Evolutionary conservation across 2,329 filamentous ascomycete species (phyloP).

Genomic region (Teratosphaeria nubilosa): DNA sequence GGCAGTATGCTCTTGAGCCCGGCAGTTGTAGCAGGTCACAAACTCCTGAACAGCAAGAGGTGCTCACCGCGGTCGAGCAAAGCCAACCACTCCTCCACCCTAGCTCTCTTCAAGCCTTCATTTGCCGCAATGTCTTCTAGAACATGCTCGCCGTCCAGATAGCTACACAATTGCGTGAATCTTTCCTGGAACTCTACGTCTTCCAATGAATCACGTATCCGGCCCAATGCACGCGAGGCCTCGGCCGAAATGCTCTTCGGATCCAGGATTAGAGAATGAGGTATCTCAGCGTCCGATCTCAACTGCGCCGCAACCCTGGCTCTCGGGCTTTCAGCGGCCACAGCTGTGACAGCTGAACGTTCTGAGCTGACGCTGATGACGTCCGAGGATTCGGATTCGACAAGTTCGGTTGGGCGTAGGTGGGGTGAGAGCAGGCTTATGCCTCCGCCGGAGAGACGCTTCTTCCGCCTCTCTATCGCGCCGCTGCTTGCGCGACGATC

Average conservation of each 20-base stretch:
- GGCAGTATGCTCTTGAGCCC: neutral
- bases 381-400: constrained; percentile 9
- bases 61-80: constrained; percentile 59
- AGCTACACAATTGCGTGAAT: constrained; percentile 68
- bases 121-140: constrained; percentile 73
- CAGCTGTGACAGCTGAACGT: constrained; percentile 13
- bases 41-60: constrained; percentile 5
- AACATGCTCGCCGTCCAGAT: constrained; percentile 77
- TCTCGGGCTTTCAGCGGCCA: neutral
- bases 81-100: constrained; percentile 40
- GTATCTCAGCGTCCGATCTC: neutral
- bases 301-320: neutral
- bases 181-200: constrained; percentile 51
- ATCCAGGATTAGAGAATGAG: constrained; percentile 10
- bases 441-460: constrained; percentile 1
- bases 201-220: constrained; percentile 5
- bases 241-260: constrained; percentile 9
- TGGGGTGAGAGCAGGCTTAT: constrained; percentile 16
- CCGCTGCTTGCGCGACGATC: neutral
- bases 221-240: constrained; percentile 8
- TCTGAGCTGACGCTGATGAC: constrained; percentile 17
- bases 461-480: neutral
- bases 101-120: constrained; percentile 76
- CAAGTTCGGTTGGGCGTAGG: constrained; percentile 12
- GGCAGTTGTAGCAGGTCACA: neutral